Percentiles rank a stretch among this genome's conserved stretches.
These are phyloP conservation scores for Drechslerella dactyloides DNA, from an alignment of 2,329 filamentous ascomycete genomes.

Conservation along the genomic window DNA sequence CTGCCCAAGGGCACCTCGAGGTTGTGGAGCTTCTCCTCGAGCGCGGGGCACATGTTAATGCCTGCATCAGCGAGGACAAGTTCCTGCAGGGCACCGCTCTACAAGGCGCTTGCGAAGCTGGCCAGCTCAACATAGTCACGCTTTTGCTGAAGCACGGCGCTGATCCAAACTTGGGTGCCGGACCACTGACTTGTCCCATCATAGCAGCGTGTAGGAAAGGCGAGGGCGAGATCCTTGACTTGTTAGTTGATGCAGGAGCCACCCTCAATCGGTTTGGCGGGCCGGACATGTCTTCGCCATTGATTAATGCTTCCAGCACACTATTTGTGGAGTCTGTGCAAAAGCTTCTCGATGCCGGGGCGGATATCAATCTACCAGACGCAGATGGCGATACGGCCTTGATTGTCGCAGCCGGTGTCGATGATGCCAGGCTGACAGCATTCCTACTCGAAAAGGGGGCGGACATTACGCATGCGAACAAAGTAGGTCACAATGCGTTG, in stretches of 20 bases:
- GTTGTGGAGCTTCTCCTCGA: slow-evolving; percentile 32
- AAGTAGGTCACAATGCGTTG: slow-evolving; percentile 56
- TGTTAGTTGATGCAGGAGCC: slow-evolving; percentile 57
- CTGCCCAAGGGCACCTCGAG: slow-evolving; percentile 25
- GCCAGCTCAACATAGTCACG: slow-evolving; percentile 57
- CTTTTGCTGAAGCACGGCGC: slow-evolving; percentile 58
- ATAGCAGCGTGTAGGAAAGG: slow-evolving; percentile 58
- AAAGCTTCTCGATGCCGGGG: slow-evolving; percentile 31
- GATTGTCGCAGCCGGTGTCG: slow-evolving; percentile 57
- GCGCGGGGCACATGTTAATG: slow-evolving; percentile 52
- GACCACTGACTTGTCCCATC: slow-evolving; percentile 57
- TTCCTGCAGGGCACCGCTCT: slow-evolving; percentile 58
- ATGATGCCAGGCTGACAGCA: slow-evolving; percentile 57
- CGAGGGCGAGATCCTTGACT: slow-evolving; percentile 58
- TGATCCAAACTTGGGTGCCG: slow-evolving; percentile 58
- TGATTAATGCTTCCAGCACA: slow-evolving; percentile 58
- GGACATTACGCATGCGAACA: slow-evolving; percentile 57
- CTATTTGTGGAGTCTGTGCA: slow-evolving; percentile 56
- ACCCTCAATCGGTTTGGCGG: slow-evolving; percentile 58
- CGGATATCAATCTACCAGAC: slow-evolving; percentile 35
- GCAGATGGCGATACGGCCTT: slow-evolving; percentile 55
- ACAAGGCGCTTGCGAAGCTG: slow-evolving; percentile 59
- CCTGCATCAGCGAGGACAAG: slow-evolving; percentile 55
- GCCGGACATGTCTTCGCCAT: slow-evolving; percentile 57
- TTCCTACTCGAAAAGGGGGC: slow-evolving; percentile 58